phyloP scores from a whole-genome alignment of 495 filamentous ascomycete genomes.

The Cryomyces antarcticus region DNA sequence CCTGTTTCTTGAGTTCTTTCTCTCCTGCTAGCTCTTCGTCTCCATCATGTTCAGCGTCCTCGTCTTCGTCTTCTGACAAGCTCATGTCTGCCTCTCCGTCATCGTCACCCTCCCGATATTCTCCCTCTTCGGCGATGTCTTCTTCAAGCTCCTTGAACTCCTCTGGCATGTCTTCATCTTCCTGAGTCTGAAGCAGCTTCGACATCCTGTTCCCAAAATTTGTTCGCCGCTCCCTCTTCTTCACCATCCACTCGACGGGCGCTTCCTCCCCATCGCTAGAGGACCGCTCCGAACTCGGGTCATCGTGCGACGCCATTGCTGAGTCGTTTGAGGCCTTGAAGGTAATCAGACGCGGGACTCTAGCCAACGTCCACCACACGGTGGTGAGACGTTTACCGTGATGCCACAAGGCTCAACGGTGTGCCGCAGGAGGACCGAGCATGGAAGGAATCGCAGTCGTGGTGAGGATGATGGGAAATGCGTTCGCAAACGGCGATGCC shows the following conservation, averaged over 20 bases:
- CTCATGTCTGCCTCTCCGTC: conserved; percentile 16
- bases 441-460: too few species aligned
- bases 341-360: too few species aligned
- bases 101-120: conserved; percentile 49
- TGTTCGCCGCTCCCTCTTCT: conserved; percentile 56
- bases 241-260: conserved; percentile 53
- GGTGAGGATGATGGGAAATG: too few species aligned
- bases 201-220: conserved; percentile 69
- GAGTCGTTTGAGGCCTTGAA: too few species aligned
- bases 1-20: conserved; percentile 26
- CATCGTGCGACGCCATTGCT: too few species aligned
- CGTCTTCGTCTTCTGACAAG: conserved; percentile 4
- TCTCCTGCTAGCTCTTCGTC: conserved; percentile 42
- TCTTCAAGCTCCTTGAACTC: conserved; percentile 56
- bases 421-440: too few species aligned
- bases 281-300: too few species aligned
- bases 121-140: conserved; percentile 50
- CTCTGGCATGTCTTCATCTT: conserved; percentile 48
- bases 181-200: conserved; percentile 8
- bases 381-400: too few species aligned
- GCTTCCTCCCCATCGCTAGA: conserved; percentile 15
- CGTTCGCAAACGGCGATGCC: too few species aligned
- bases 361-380: too few species aligned
- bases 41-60: conserved; percentile 43
- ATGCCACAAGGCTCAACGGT: too few species aligned